Evolutionary conservation across 805 yeast genomes (phyloP), one percentile per base, ranked within the genome.

Genomic region (Nakazawaea populi): DNA sequence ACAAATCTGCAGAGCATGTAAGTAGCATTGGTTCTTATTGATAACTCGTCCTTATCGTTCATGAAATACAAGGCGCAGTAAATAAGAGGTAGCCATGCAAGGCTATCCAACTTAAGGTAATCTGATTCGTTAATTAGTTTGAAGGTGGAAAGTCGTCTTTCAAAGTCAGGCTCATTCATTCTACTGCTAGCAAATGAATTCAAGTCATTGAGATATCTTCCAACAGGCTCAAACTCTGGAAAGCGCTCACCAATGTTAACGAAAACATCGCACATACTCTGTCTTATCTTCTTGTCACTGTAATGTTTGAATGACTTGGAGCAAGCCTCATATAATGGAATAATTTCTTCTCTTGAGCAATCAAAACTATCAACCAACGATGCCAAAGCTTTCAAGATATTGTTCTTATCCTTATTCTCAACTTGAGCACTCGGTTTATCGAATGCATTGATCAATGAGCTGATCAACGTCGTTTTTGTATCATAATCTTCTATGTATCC

Each of bases 21-120:
- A 0, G 87, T 67, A 2, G 96, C 88, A 60, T 87, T 88, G 0
- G 87, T 77, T 65, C 97, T 77, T 52, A 92, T 70, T 0, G 96
- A 84, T 46, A 86, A 71, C 65, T 92, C 99, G 11, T 81, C 83
- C 37, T 82, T 82, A 59, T 89, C 96, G 51, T 82, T 81, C 52
- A 94, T 77, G 62, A 79, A 87, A 60, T 70, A 89, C 39, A 94
- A 71, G 52, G 82, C 73, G 49, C 82, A 79, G 62, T 85, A 77
- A 24, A 94, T 51, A 3, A 94, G 59, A 3, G 97, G 97, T 8
- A 79, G 56, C 98, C 98, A 94, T 58, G 89, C 89, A 3, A 66
- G 42, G 0, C 77, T 70, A 0, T 77, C 61, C 2, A 87, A 66
- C 0, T 60, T 53, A 5, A 47, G 9, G 60, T 75, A 87, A 3